Evolutionary conservation across 176 grass and related monocot species (phyloP), one percentile per base, ranked within the genome.

Genomic region (Hordeum vulgare): DNA sequence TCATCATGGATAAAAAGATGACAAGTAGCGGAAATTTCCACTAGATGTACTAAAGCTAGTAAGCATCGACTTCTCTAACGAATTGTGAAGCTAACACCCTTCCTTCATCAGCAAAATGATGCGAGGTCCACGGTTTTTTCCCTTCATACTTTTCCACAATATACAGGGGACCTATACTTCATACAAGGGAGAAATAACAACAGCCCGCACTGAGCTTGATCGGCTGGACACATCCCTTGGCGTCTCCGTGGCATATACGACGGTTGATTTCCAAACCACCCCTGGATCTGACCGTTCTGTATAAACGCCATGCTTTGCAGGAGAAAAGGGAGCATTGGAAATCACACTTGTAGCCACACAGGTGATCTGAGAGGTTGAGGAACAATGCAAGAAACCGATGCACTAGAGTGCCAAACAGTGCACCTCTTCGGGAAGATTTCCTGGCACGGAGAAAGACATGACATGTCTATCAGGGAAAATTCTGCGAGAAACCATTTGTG

Each of bases 91-190:
- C 84, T 84, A 85, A 81, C 67, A 70, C 84, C 77, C 61, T 78
- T 89, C 80, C 84, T 85, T 89, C 86, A 76, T 90, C 77, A 71
- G 63, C 72, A 93, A 92, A 85, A 87, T 92, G 91, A 81, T 74
- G 87, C 77, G 67, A 84, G 84, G 71, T 53, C 77, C 84, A 71
- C 26, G 49, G 61, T 86, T 79, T 89, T 86, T 15, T 53, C 11
- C 40, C 28, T 71, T 44, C 79, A 69, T 86, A 69, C 76, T 89
- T 89, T 90, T 89, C 91, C 83, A 78, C 71, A 94, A 97, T 97
- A 91, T 94, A 97, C 91, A 97, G 81, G 81, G 87, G 84, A 84
- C 85, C 85, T 75, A 83, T 93, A 89, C 88, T 89, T 87, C 61
- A 76, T 86, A 86, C 76, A 89, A 78, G 87, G 90, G 82, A 68